Base-by-base conservation (phyloP, 2,329 filamentous ascomycete species). In the Chaetothyriales sp. region DNA sequence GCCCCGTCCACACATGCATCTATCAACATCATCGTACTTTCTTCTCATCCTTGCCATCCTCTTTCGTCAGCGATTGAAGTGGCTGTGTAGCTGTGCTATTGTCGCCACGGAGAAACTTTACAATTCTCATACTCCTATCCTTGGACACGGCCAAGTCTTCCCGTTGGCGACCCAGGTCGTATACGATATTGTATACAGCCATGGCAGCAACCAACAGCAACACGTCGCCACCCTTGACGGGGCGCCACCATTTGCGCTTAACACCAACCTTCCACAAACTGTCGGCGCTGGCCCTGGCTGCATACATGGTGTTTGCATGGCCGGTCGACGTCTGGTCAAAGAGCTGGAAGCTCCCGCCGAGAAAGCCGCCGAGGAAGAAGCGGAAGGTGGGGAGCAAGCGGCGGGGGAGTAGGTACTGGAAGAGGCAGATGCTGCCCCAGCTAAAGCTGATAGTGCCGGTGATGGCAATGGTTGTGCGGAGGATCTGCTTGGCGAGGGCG, bases 241-340 rank as follows among this genome's bases (percentile, higher is more conserved):
- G 86, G 58, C 77, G 81, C 88, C 90, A 95, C 81, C 88, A 88
- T 1, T 87, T 78, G 33, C 83, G 75, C 80, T 97, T 97, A 51
- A 85, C 80, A n/a, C 89, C 89, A 0, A 94, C 87, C 72, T 94
- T 94, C 87, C 89, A 97, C 46, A 89, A 68, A 40, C 81, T 86
- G 65, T 94, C 86, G 28, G 95, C 73, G 54, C 84, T 88, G n/a
- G 83, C 71, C 1, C 89, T 77, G 28, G 85, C 80, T 57, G 80
- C 82, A 67, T 92, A 92, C 55, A 95, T 62, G 67, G 94, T 94
- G 51, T 86, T 77, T 1, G 76, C 74, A 15, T 85, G 66, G 29
- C 65, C 67, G 9, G 63, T 60, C 15, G 47, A 18, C 5, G 55
- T 58, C 45, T 82, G 74, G 64, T 89, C 84, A 1, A 95, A 69